Evolutionary conservation across 306 rosid genomes (phyloP).

Genomic region (Oxytropis ochrocephala): DNA sequence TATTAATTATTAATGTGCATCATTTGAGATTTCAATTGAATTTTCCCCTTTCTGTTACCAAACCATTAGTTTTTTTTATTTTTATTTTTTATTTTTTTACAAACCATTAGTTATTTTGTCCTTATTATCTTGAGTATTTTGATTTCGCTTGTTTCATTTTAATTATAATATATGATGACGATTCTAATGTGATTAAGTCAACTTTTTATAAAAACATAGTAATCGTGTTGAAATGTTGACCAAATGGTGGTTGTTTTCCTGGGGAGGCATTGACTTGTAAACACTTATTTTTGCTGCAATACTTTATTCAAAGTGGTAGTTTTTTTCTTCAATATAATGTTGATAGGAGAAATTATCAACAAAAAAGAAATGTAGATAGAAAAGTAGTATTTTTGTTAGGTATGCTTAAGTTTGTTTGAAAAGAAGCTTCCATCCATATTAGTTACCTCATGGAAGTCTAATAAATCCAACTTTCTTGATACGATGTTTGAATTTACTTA

Average conservation of each 20-base stretch:
- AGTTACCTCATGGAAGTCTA: background rate
- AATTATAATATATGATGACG: background rate
- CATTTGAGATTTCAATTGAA: background rate
- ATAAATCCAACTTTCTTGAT: background rate
- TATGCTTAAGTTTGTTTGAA: background rate
- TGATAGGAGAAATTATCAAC: background rate
- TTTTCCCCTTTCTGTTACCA: background rate
- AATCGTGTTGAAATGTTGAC: slow-evolving; percentile 8
- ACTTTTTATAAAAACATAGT: background rate
- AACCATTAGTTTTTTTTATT: background rate
- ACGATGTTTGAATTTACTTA: background rate
- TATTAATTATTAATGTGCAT: background rate
- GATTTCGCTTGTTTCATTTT: background rate
- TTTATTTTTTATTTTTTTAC: background rate
- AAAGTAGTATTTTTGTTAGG: background rate
- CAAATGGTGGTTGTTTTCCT: slow-evolving; percentile 1
- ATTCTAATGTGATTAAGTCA: background rate
- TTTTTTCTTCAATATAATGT: background rate
- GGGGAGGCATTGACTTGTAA: slow-evolving; percentile 15
- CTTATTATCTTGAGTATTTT: background rate
- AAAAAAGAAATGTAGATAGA: background rate
- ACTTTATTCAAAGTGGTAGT: background rate
- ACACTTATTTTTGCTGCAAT: background rate
- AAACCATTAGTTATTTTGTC: background rate
- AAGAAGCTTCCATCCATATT: background rate